Percentiles rank a stretch among this genome's conserved stretches.
These are phyloP conservation scores for Melampsora americana DNA, from an alignment of 1,284 basidiomycete genomes.

Conservation along the genomic window DNA sequence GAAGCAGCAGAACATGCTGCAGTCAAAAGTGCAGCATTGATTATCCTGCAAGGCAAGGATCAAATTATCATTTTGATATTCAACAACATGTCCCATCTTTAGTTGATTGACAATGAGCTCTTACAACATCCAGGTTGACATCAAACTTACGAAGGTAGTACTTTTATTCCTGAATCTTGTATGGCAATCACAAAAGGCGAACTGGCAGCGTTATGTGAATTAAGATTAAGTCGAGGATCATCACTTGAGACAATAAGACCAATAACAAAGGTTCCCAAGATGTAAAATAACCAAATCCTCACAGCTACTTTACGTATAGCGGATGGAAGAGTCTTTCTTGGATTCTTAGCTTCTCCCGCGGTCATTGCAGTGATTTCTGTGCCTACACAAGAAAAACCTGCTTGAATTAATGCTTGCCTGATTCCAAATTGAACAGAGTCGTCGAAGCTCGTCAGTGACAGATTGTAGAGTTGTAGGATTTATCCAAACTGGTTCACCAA, in stretches of 20 bases:
- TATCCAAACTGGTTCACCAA: conserved; percentile 4
- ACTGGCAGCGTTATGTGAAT: conserved; percentile 63
- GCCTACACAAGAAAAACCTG: conserved; percentile 53
- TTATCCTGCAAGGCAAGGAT: conserved; percentile 49
- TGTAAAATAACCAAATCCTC: conserved; percentile 61
- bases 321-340: conserved; percentile 51
- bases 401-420: conserved; percentile 52
- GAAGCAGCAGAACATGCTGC: conserved; percentile 62
- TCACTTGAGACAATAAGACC: conserved; percentile 73
- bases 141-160: conserved; percentile 60
- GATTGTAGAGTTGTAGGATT: neutral
- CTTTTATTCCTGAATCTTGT: conserved; percentile 68
- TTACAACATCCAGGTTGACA: neutral
- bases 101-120: neutral
- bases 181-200: conserved; percentile 78
- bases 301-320: conserved; percentile 63
- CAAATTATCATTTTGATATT: neutral
- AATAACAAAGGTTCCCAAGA: conserved; percentile 63
- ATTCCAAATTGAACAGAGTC: conserved; percentile 35
- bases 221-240: conserved; percentile 62
- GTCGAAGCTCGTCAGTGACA: no score
- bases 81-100: neutral
- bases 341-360: conserved; percentile 55
- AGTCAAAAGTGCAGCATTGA: conserved; percentile 57
- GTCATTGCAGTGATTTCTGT: conserved; percentile 55